Evolutionary conservation across 257 asterid species (phyloP).

Genomic region (Gardenia jasminoides): DNA sequence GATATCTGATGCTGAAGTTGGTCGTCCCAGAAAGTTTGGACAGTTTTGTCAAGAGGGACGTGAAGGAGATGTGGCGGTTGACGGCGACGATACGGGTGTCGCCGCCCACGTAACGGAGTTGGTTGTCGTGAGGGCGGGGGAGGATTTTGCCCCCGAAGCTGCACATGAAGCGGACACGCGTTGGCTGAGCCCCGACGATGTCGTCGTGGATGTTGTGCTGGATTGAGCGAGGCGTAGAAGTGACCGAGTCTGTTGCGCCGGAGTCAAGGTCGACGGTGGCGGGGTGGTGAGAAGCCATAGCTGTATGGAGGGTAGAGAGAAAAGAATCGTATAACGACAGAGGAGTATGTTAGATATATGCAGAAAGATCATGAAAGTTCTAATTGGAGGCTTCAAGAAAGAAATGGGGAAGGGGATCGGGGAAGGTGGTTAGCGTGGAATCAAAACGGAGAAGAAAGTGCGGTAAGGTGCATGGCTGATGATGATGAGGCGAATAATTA

Average conservation of each 20-base stretch:
- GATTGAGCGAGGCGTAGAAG: constrained; percentile 81
- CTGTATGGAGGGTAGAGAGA: constrained; percentile 11
- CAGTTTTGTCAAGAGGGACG: constrained; percentile 55
- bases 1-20: constrained; percentile 67
- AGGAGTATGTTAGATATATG: too few species aligned
- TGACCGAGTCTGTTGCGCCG: constrained; percentile 46
- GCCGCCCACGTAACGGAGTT: constrained; percentile 64
- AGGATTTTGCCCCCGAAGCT: constrained; percentile 60
- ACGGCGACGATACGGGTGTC: constrained; percentile 70
- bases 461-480: neutral
- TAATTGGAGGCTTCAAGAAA: too few species aligned
- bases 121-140: constrained; percentile 65
- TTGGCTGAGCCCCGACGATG: constrained; percentile 23
- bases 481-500: neutral
- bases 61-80: constrained; percentile 62
- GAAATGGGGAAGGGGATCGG: too few species aligned
- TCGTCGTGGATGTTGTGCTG: constrained; percentile 46
- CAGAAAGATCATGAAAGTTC: neutral
- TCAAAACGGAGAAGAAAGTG: neutral
- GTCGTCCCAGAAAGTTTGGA: constrained; percentile 63
- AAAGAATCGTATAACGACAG: neutral
- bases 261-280: constrained; percentile 55
- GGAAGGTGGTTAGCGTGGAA: neutral
- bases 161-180: constrained; percentile 82
- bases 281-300: constrained; percentile 47